Evolutionary conservation across 192 early-diverging fungal genomes (phyloP).

Genomic region (Entophlyctis helioformis): DNA sequence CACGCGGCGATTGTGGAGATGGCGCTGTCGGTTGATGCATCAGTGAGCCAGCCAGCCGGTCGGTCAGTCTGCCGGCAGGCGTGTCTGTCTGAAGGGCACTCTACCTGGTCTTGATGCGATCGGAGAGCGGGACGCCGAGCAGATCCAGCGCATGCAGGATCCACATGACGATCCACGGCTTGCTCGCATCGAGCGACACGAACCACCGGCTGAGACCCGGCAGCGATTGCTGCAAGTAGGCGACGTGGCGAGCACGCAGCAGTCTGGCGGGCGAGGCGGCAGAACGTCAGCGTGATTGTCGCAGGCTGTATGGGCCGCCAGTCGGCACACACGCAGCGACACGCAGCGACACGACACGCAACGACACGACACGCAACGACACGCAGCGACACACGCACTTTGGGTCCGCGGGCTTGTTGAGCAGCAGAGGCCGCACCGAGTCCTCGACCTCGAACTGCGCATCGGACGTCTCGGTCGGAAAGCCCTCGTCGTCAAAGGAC

Average conservation of each 20-base stretch:
- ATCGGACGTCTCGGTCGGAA: slow-evolving; percentile 46
- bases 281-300: too few relatives aligned
- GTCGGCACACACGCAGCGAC: too few relatives aligned
- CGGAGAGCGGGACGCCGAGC: slow-evolving; percentile 43
- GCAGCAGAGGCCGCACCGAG: slow-evolving; percentile 7
- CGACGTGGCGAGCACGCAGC: slow-evolving; percentile 37
- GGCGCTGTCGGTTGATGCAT: slow-evolving; percentile 14
- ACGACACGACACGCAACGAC: too few relatives aligned
- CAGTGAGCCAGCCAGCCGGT: background rate
- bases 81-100: background rate
- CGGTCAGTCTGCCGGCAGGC: too few relatives aligned
- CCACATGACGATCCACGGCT: slow-evolving; percentile 92
- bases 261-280: slow-evolving; percentile 14
- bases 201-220: slow-evolving; percentile 38
- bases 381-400: background rate
- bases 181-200: slow-evolving; percentile 66
- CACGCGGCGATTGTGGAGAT: slow-evolving; percentile 50
- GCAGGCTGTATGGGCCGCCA: too few relatives aligned
- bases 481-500: slow-evolving; percentile 35
- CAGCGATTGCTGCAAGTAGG: slow-evolving; percentile 40
- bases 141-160: slow-evolving; percentile 73
- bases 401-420: too few relatives aligned
- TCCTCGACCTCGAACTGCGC: slow-evolving; percentile 37
- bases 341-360: too few relatives aligned
- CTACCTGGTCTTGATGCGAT: slow-evolving; percentile 27